phyloP scores from a whole-genome alignment of 768 basidiomycete species.

The Amanita muscaria region DNA sequence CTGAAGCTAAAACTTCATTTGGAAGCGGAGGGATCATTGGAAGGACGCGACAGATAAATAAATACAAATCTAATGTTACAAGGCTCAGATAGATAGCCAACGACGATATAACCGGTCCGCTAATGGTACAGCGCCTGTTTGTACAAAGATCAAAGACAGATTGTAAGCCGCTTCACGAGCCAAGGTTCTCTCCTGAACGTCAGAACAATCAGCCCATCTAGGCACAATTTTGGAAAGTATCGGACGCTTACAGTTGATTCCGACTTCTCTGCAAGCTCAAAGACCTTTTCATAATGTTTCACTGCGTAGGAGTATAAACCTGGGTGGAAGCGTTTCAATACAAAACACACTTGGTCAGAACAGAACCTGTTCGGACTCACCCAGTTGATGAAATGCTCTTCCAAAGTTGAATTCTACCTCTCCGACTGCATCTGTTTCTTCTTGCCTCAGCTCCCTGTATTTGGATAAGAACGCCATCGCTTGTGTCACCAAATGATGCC shows the following conservation, averaged over 20 bases:
- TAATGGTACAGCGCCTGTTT: constrained; percentile 64
- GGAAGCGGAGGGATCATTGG: too few relatives aligned
- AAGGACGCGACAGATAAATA: too few relatives aligned
- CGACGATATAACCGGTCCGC: constrained; percentile 64
- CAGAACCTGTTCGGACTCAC: constrained; percentile 30
- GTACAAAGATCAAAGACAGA: constrained; percentile 71
- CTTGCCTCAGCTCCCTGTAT: constrained; percentile 61
- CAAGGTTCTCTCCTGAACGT: constrained; percentile 37
- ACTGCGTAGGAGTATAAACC: constrained; percentile 78
- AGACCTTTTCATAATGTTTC: constrained; percentile 73
- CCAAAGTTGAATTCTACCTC: constrained; percentile 96
- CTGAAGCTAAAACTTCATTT: too few relatives aligned
- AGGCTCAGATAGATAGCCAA: constrained; percentile 68
- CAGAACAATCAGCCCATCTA: constrained; percentile 1
- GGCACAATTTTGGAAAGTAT: not conserved
- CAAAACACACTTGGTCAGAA: not conserved
- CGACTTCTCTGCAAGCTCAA: constrained; percentile 48
- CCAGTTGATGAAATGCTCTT: constrained; percentile 86
- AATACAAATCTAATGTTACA: not conserved
- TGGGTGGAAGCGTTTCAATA: constrained; percentile 19
- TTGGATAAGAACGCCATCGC: constrained; percentile 77
- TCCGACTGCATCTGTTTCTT: constrained; percentile 33
- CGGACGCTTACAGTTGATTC: not conserved
- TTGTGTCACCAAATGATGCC: constrained; percentile 81
- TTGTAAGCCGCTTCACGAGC: constrained; percentile 83